Conservation (phyloP, 306 rosid genomes). For the Pueraria montana region DNA sequence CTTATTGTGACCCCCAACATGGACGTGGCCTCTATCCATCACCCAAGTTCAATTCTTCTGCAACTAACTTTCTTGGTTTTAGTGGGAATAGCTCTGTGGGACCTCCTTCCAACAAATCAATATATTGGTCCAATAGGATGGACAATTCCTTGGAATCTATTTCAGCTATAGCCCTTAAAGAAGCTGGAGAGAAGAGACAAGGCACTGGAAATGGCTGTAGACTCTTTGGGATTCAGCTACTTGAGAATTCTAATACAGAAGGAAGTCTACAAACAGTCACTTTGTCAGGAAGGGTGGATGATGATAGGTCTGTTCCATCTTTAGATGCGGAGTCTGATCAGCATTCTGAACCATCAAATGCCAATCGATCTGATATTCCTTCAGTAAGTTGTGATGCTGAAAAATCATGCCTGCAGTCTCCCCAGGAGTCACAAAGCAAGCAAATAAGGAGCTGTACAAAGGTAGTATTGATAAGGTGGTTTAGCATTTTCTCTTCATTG, state of each 20-base stretch:
- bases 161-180: conserved; percentile 61
- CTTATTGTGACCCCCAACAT: conserved; percentile 62
- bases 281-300: conserved; percentile 55
- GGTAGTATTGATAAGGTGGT: conserved; percentile 50
- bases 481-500: not conserved
- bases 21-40: conserved; percentile 66
- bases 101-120: conserved; percentile 61
- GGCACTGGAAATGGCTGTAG: conserved; percentile 69
- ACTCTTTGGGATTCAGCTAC: conserved; percentile 79
- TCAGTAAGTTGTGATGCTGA: conserved; percentile 81
- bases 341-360: conserved; percentile 78
- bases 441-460: conserved; percentile 87
- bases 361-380: conserved; percentile 69
- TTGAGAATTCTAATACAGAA: conserved; percentile 59
- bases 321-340: conserved; percentile 72
- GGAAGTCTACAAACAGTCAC: conserved; percentile 56
- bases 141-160: conserved; percentile 59
- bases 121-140: conserved; percentile 63
- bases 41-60: conserved; percentile 62
- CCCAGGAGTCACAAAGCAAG: conserved; percentile 46
- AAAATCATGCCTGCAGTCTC: conserved; percentile 62
- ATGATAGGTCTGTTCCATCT: conserved; percentile 55
- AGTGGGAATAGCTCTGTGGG: conserved; percentile 65
- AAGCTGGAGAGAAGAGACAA: conserved; percentile 66
- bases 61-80: conserved; percentile 64